phyloP scores from a whole-genome alignment of 1,284 basidiomycete genomes.

The Moesziomyces sp. region DNA sequence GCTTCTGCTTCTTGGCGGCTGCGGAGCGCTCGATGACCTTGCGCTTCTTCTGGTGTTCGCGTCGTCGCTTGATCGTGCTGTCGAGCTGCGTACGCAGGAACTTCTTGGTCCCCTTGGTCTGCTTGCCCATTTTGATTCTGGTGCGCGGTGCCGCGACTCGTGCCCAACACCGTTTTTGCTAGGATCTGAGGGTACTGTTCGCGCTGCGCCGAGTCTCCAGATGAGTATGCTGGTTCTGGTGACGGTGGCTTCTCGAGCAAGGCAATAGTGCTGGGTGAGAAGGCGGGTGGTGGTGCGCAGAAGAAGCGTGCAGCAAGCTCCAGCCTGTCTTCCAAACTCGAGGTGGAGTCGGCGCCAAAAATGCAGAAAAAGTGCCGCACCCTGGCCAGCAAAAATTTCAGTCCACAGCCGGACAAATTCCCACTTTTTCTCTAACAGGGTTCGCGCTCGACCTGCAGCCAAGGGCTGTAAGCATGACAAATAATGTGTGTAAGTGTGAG shows the following conservation, averaged over 20 bases:
- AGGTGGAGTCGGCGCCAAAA: constrained; percentile 1
- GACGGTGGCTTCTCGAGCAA: too few relatives aligned
- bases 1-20: constrained; percentile 42
- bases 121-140: constrained; percentile 57
- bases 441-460: too few relatives aligned
- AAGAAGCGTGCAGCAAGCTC: too few relatives aligned
- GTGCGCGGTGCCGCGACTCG: not conserved
- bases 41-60: constrained; percentile 60
- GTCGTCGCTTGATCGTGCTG: constrained; percentile 58
- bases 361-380: not conserved
- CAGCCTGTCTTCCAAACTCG: too few relatives aligned
- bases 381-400: constrained; percentile 7
- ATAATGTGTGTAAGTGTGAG: too few relatives aligned
- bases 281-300: too few relatives aligned
- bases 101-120: constrained; percentile 64
- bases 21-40: constrained; percentile 49
- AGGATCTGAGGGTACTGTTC: too few relatives aligned
- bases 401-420: not conserved
- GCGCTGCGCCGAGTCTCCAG: too few relatives aligned
- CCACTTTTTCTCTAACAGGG: not conserved
- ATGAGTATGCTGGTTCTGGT: too few relatives aligned
- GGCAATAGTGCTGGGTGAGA: too few relatives aligned
- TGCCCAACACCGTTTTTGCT: too few relatives aligned
- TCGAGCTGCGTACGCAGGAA: constrained; percentile 61
- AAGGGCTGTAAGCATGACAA: constrained; percentile 11